These are phyloP conservation scores for Phytophthora macrochlamydospora DNA, from an alignment of 352 stramenopile species.

Conservation along the genomic window DNA sequence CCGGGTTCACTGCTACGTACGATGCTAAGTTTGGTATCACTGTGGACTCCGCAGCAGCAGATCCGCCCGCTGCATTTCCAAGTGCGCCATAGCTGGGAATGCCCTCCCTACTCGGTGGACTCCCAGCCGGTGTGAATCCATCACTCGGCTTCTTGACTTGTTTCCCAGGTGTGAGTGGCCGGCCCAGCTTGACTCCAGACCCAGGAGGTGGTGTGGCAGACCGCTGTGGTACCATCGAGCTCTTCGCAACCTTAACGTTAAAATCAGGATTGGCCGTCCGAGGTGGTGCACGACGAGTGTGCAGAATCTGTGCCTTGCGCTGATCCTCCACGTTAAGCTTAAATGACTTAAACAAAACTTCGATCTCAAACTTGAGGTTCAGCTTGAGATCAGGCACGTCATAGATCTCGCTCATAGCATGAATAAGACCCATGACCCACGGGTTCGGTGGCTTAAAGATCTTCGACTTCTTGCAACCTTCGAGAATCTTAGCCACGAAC, in stretches of 20 bases:
- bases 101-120: conserved; percentile 51
- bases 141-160: conserved; percentile 53
- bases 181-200: conserved; percentile 50
- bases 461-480: conserved; percentile 97
- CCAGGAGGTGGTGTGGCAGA: conserved; percentile 66
- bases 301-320: conserved; percentile 93
- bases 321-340: conserved; percentile 97
- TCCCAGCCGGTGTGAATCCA: conserved; percentile 58
- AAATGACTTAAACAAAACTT: conserved; percentile 99
- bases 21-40: conserved; percentile 98
- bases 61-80: conserved; percentile 22
- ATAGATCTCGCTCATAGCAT: conserved; percentile 97
- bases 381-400: conserved; percentile 99
- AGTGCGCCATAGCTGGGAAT: conserved; percentile 32
- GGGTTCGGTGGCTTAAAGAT: conserved; percentile 99
- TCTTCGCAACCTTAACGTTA: conserved; percentile 94
- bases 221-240: conserved; percentile 36
- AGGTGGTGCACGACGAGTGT: conserved; percentile 87
- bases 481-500: conserved; percentile 98
- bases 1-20: conserved; percentile 98
- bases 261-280: conserved; percentile 99
- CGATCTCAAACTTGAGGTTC: conserved; percentile 99
- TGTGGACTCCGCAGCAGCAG: conserved; percentile 87
- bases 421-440: conserved; percentile 99
- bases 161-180: conserved; percentile 69